phyloP scores from a whole-genome alignment of 2,329 filamentous ascomycete genomes.

The Microdochium bolleyi region DNA sequence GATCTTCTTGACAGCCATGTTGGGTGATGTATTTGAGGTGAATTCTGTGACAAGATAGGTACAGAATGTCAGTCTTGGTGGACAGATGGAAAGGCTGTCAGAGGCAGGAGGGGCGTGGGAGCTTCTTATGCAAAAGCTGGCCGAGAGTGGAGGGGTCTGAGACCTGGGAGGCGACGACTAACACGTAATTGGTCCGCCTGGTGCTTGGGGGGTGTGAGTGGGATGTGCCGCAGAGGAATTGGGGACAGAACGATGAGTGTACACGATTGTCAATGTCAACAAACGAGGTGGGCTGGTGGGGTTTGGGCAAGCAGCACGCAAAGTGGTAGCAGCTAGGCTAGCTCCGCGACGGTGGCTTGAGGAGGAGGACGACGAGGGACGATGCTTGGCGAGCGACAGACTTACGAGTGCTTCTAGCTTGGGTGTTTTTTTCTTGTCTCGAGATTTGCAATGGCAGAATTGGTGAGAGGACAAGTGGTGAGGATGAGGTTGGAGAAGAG shows the following conservation, averaged over 20 bases:
- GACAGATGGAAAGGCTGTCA: not conserved
- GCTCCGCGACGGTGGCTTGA: not conserved
- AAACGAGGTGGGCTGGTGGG: constrained; percentile 1
- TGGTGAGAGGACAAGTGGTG: not conserved
- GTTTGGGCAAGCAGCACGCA: not conserved
- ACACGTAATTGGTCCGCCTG: not conserved
- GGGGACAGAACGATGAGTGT: not conserved
- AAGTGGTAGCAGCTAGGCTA: not conserved
- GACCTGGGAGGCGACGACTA: not conserved
- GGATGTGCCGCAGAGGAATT: not conserved
- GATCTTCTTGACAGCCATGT: constrained; percentile 85
- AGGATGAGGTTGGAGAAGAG: not conserved
- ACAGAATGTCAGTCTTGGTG: not conserved
- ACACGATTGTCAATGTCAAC: constrained; percentile 1
- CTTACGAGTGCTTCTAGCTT: not conserved
- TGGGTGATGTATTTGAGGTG: constrained; percentile 24
- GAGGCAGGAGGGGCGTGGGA: not conserved
- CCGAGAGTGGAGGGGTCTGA: not conserved
- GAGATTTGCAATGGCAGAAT: not conserved
- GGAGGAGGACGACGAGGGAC: not conserved
- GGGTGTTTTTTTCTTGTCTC: not conserved
- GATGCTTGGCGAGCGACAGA: not conserved
- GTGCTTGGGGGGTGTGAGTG: not conserved
- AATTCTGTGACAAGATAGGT: not conserved
- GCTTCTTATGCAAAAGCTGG: constrained; percentile 1